These are phyloP conservation scores for Eleusine indica DNA, from an alignment of 176 grass and related monocot species.

Conservation along the genomic window DNA sequence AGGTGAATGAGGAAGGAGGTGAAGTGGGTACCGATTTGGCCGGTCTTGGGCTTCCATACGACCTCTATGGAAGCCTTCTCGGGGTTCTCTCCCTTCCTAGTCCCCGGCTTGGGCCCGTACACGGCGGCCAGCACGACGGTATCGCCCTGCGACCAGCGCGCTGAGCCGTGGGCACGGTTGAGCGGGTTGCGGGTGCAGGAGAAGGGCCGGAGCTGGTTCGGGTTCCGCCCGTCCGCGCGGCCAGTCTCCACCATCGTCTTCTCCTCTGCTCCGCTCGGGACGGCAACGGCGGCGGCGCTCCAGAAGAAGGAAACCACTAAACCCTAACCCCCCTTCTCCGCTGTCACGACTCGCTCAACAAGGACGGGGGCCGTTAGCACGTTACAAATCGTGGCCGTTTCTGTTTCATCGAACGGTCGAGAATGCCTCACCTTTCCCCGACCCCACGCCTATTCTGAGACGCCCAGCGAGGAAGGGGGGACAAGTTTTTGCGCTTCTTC, in stretches of 20 bases:
- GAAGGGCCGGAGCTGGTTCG: constrained; percentile 73
- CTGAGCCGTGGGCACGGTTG: constrained; percentile 80
- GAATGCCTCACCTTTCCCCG: fast-evolving
- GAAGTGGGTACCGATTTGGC: constrained; percentile 59
- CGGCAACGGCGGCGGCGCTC: background rate
- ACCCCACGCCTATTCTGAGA: constrained; percentile 41
- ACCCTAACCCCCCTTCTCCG: constrained; percentile 33
- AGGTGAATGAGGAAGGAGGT: background rate
- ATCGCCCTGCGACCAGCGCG: constrained; percentile 88
- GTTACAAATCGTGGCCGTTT: background rate
- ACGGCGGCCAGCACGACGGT: constrained; percentile 85
- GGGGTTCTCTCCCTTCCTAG: constrained; percentile 86
- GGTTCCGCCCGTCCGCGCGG: constrained; percentile 58
- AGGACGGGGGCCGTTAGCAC: background rate
- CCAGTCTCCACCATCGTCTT: constrained; percentile 40
- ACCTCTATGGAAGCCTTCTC: constrained; percentile 91
- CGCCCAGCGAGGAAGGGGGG: background rate
- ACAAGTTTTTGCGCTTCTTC: background rate
- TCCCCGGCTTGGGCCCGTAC: constrained; percentile 82
- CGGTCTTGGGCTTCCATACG: constrained; percentile 91
- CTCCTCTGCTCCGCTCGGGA: constrained; percentile 5
- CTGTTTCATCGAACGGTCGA: background rate
- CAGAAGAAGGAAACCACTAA: background rate
- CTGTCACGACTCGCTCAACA: background rate
- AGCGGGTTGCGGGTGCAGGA: constrained; percentile 78